Base-by-base conservation (phyloP, 352 stramenopile species). In the Sclerospora graminicola region DNA sequence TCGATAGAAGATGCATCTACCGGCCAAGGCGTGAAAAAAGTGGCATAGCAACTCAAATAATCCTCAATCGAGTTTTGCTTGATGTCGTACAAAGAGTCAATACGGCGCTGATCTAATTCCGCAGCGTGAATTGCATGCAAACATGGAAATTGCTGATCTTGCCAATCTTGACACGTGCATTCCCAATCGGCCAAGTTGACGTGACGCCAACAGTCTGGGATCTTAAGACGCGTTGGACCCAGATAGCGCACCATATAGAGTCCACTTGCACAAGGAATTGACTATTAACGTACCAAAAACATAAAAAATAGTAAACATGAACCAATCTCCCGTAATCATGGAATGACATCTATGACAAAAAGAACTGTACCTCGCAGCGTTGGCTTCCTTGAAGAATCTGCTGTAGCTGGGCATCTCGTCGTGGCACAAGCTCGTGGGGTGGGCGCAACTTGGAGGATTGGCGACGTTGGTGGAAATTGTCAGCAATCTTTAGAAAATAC, bases 81-180 rank as follows among this genome's bases (percentile, higher is more conserved):
- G 14, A 52, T 60, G 44, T 82, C 62, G 57, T 86, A 89, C 2
- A 89, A 58, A 18, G 73, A 73, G 38, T 89, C 73, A 16, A 89
- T 81, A 40, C 74, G 73, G 13, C 62, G 77, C 19, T 75, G 71
- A 37, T 84, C 76, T 24, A 89, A 50, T 50, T 86, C 77, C 2
- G 73, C 63, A 1, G 77, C 71, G 43, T 89, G 73, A 37, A 89
- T 84, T 3, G 63, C 73, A 45, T 89, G 77, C 45, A 86, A 65
- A 24, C 77, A 89, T 23, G 77, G 77, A 34, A 89, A 86, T 27
- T 74, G 60, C 13, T 76, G 69, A 39, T 89, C 77, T 38, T 89
- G 77, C 77, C 77, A 89, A 38, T 82, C 73, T n/a, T 81, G 65
- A 38, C 77, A 89, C 19, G 73, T 84, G 52, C 77, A 89, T 40